Evolutionary conservation across 495 filamentous ascomycete genomes (phyloP).

Genomic region (Penicillium maclennaniae): DNA sequence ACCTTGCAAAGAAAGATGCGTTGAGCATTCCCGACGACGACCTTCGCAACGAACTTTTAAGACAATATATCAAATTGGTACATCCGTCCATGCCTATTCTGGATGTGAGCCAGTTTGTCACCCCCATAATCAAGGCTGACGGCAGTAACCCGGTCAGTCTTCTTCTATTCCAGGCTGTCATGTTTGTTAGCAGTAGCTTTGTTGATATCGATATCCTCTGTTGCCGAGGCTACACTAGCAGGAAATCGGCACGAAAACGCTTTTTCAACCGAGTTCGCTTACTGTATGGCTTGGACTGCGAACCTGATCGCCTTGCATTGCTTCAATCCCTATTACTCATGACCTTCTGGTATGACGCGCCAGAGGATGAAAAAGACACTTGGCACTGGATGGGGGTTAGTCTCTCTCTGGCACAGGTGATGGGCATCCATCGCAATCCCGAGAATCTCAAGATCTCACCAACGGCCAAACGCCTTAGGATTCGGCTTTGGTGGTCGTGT

Average conservation of each 20-base stretch:
- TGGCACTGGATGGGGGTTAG: constrained; percentile 93
- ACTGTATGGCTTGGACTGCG: constrained; percentile 84
- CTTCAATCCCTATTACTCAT: constrained; percentile 80
- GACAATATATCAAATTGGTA: constrained; percentile 75
- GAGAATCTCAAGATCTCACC: constrained; percentile 65
- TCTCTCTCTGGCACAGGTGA: constrained; percentile 76
- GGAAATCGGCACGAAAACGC: constrained; percentile 69
- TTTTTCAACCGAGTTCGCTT: constrained; percentile 75
- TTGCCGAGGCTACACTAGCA: constrained; percentile 63
- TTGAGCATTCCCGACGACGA: constrained; percentile 60
- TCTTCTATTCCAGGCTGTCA: constrained; percentile 75
- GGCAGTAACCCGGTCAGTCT: constrained; percentile 69
- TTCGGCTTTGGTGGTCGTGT: constrained; percentile 90
- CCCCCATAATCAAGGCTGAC: constrained; percentile 59
- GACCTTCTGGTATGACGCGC: constrained; percentile 90
- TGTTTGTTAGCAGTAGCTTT: constrained; percentile 77
- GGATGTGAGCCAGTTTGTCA: constrained; percentile 69
- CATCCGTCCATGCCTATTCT: constrained; percentile 85
- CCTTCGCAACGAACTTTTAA: constrained; percentile 69
- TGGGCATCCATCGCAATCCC: constrained; percentile 78
- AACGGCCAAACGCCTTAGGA: constrained; percentile 75
- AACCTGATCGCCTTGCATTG: constrained; percentile 72
- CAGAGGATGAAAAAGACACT: constrained; percentile 84
- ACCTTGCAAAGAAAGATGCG: constrained; percentile 70
- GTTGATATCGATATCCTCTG: constrained; percentile 69